phyloP scores from a whole-genome alignment of 2,329 filamentous ascomycete species.

The Aspergillus pseudonomiae region DNA sequence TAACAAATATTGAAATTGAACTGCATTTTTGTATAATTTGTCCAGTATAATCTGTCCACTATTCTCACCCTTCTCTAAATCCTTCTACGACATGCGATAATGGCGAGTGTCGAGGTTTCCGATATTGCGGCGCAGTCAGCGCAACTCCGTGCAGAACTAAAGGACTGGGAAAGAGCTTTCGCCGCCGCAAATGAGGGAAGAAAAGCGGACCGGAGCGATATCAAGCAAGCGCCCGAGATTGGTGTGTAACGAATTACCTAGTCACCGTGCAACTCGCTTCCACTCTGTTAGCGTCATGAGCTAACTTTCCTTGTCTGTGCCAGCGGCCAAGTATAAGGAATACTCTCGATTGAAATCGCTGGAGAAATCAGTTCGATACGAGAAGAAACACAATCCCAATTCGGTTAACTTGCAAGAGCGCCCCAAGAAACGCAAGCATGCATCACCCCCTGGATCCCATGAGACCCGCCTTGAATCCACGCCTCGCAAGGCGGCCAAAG shows the following conservation, averaged over 20 bases:
- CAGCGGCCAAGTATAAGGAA: slow-evolving; percentile 53
- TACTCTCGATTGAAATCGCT: slow-evolving; percentile 47
- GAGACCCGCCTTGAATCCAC: slow-evolving; percentile 27
- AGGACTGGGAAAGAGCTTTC: slow-evolving; percentile 53
- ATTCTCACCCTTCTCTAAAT: not conserved
- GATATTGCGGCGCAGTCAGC: slow-evolving; percentile 33
- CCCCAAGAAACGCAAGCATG: slow-evolving; percentile 37
- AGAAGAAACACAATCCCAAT: slow-evolving; percentile 19
- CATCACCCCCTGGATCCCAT: slow-evolving; percentile 32
- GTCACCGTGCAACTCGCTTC: not conserved
- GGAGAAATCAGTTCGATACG: slow-evolving; percentile 28
- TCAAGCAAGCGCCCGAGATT: slow-evolving; percentile 49
- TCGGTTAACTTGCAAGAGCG: slow-evolving; percentile 23
- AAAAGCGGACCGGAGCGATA: slow-evolving; percentile 51
- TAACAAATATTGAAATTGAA: not conserved
- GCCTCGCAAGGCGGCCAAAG: slow-evolving; percentile 39
- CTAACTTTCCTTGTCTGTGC: not conserved
- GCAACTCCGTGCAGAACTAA: slow-evolving; percentile 47
- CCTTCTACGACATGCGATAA: slow-evolving; percentile 27
- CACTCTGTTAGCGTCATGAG: not conserved
- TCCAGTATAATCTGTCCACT: not conserved
- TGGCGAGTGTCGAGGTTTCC: slow-evolving; percentile 27
- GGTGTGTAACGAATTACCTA: slow-evolving; percentile 32
- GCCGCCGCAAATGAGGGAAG: slow-evolving; percentile 45
- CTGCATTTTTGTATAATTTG: not conserved